Percentiles rank a stretch among this genome's conserved stretches.
These are phyloP conservation scores for Neofusicoccum sp. DNA, from an alignment of 2,329 filamentous ascomycete species.

Conservation along the genomic window DNA sequence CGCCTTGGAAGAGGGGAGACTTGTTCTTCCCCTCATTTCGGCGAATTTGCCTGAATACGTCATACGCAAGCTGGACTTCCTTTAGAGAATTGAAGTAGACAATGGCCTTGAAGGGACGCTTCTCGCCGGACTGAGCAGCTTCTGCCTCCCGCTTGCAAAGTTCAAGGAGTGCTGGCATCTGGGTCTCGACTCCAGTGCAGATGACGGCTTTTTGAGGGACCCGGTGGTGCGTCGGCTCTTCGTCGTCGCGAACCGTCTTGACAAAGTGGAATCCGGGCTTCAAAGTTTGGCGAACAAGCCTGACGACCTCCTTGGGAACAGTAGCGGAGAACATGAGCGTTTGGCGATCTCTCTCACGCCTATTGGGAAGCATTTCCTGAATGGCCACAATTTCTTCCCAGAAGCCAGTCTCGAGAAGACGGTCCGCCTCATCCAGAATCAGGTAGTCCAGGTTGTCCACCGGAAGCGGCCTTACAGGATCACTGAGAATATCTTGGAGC, in stretches of 20 bases:
- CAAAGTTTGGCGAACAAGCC: slow-evolving; percentile 74
- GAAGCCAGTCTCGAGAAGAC: slow-evolving; percentile 62
- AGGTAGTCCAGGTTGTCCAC: slow-evolving; percentile 61
- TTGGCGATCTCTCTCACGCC: slow-evolving; percentile 67
- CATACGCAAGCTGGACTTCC: slow-evolving; percentile 64
- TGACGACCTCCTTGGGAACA: slow-evolving; percentile 78
- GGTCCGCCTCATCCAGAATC: slow-evolving; percentile 66
- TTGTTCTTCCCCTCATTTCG: slow-evolving; percentile 26
- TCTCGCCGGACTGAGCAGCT: slow-evolving; percentile 41
- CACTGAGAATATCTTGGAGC: slow-evolving; percentile 74
- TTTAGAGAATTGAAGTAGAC: slow-evolving; percentile 82
- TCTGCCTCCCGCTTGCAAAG: slow-evolving; percentile 63
- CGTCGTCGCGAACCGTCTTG: slow-evolving; percentile 79
- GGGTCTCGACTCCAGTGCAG: slow-evolving; percentile 69
- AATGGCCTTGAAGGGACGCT: slow-evolving; percentile 86
- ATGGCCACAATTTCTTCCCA: slow-evolving; percentile 49
- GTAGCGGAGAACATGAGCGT: slow-evolving; percentile 96
- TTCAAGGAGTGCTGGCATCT: slow-evolving; percentile 74
- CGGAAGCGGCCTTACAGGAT: slow-evolving; percentile 60
- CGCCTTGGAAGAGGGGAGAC: slow-evolving; percentile 32
- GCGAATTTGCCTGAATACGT: slow-evolving; percentile 37
- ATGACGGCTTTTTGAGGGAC: slow-evolving; percentile 77
- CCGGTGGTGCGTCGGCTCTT: slow-evolving; percentile 77
- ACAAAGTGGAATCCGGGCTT: slow-evolving; percentile 84
- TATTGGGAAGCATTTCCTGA: slow-evolving; percentile 58